Evolutionary conservation across 2,329 filamentous ascomycete species (phyloP), one percentile per base, ranked within the genome.

Genomic region (Curvularia verruculosa): DNA sequence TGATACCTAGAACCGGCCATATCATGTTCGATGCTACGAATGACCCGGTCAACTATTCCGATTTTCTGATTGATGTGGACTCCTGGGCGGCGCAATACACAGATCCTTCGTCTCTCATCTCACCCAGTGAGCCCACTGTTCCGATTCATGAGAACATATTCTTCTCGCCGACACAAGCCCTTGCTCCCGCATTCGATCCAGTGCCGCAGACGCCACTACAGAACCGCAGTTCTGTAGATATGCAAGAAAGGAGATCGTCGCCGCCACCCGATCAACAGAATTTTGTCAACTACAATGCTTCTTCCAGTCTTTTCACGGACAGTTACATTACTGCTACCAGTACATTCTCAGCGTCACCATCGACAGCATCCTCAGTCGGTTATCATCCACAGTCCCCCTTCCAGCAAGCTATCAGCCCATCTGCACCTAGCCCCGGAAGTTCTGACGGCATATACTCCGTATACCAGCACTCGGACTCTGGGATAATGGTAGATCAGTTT

Each of bases 11-110:
- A 34, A 63, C 70, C n/a, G 68, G 67, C 19, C 58, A 66, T 45
- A 63, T 64, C 18, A 55, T 73, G 34, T 74, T 75, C 51, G 74
- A 75, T 37, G 66, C 73, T 9, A 59, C 47, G n/a, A 70, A 70
- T 15, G 71, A 75, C 39, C 61, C 61, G 2, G 49, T 62, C 3
- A 60, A 67, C 40, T 72, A 69, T 34, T 52, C 58, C 5, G 49
- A 61, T 2, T 69, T 63, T 34, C 26, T 66, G 8, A 62, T 60
- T 31, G 60, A 69, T 45, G 62, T 70, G 8, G 61, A 66, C 49
- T 59, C 60, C 18, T 74, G 71, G 68, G 63, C 64, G 12, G 64
- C 58, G 39, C 64, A 71, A 36, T 68, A 59, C 54, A 71, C 67
- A 5, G 70, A 71, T 29, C 70, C 71, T 2, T 63, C 55, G 15